Evolutionary conservation across 495 filamentous ascomycete genomes (phyloP).

Genomic region (Parachaetomium inaequale): DNA sequence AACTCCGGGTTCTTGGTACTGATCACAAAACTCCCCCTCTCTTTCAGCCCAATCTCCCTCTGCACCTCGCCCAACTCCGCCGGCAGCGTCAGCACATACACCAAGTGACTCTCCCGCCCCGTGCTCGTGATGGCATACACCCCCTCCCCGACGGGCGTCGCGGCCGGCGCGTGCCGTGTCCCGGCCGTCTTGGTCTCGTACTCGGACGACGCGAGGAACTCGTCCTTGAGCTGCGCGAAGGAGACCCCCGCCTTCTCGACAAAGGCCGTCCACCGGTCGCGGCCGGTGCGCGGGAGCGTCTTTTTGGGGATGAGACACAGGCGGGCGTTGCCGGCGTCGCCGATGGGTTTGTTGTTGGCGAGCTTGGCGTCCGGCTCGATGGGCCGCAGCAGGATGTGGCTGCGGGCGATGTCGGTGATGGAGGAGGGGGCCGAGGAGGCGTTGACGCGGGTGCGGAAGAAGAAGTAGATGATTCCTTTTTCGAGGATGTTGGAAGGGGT

Average conservation of each 20-base stretch:
- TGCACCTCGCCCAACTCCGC: constrained; percentile 66
- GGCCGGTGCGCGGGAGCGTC: constrained; percentile 65
- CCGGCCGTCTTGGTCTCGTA: constrained; percentile 78
- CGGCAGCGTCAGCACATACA: constrained; percentile 81
- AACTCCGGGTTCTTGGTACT: constrained; percentile 77
- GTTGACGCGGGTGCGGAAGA: constrained; percentile 73
- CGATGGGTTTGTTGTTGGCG: constrained; percentile 54
- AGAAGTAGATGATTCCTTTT: constrained; percentile 94
- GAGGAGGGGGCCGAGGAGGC: constrained; percentile 68
- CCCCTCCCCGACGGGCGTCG: constrained; percentile 75
- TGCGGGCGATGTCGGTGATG: constrained; percentile 70
- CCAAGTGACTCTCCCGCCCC: constrained; percentile 68
- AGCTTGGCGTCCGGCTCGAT: constrained; percentile 66
- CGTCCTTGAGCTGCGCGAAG: constrained; percentile 68
- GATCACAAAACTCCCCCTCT: constrained; percentile 73
- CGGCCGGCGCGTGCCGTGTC: constrained; percentile 65
- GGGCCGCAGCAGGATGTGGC: constrained; percentile 78
- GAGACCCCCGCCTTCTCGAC: constrained; percentile 71
- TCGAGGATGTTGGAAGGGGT: constrained; percentile 75
- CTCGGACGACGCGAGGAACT: constrained; percentile 60
- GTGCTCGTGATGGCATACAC: constrained; percentile 80
- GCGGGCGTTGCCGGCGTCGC: constrained; percentile 63
- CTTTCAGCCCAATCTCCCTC: constrained; percentile 66
- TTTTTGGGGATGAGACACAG: constrained; percentile 85
- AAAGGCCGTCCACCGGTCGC: constrained; percentile 76